Evolutionary conservation across 805 yeast genomes (phyloP).

Genomic region (Kazachstania bromeliacearum): DNA sequence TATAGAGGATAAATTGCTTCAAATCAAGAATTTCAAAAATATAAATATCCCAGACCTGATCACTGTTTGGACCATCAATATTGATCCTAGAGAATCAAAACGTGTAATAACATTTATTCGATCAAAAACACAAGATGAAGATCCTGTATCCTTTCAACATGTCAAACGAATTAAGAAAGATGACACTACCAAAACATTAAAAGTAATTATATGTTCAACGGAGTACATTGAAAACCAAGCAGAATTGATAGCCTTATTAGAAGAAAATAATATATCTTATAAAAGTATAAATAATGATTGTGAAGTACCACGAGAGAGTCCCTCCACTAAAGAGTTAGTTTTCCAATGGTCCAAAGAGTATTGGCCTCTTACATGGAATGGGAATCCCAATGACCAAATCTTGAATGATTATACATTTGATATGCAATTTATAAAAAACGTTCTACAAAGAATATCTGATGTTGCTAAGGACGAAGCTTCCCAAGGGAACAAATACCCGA

Average conservation of each 20-base stretch:
- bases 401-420: constrained; percentile 48
- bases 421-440: constrained; percentile 32
- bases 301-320: constrained; percentile 52
- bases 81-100: constrained; percentile 32
- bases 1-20: constrained; percentile 37
- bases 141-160: constrained; percentile 25
- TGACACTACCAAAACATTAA: constrained; percentile 6
- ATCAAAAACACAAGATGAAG: constrained; percentile 17
- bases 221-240: constrained; percentile 25
- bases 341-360: constrained; percentile 51
- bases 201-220: constrained; percentile 40
- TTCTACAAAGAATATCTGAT: constrained; percentile 25
- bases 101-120: constrained; percentile 16
- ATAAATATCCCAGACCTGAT: constrained; percentile 23
- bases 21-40: constrained; percentile 29
- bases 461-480: constrained; percentile 15
- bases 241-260: constrained; percentile 17
- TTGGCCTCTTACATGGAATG: constrained; percentile 95
- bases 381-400: constrained; percentile 71
- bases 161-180: constrained; percentile 47
- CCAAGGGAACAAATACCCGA: constrained; percentile 30
- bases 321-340: constrained; percentile 61
- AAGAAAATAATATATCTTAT: constrained; percentile 11
- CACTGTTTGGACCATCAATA: constrained; percentile 41
- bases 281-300: constrained; percentile 12